Percentiles rank a stretch among this genome's conserved stretches.
Conservation (phyloP, 257 asterid species). For the Leonotis leonurus region DNA sequence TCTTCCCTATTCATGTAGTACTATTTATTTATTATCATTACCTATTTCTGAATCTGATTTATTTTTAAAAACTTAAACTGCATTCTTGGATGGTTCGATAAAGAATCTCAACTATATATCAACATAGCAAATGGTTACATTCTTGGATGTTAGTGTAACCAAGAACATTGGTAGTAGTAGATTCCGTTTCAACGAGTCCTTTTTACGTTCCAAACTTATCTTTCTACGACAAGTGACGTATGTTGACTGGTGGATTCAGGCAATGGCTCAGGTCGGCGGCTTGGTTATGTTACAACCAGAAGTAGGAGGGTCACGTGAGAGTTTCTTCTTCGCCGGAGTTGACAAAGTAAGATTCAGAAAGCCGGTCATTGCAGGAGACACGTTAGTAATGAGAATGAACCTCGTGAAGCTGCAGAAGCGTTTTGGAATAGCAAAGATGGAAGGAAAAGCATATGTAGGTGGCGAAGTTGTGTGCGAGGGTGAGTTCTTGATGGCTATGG, state of each 20-base stretch:
- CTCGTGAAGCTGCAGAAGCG: slow-evolving; percentile 75
- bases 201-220: not conserved
- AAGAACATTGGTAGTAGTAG: not conserved
- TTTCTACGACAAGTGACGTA: too few relatives aligned
- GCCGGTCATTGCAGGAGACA: slow-evolving; percentile 84
- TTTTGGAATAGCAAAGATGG: slow-evolving; percentile 90
- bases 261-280: slow-evolving; percentile 98
- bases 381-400: slow-evolving; percentile 83
- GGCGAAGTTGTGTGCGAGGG: slow-evolving; percentile 91
- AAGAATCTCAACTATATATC: not conserved
- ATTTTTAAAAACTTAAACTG: too few relatives aligned
- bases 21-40: too few relatives aligned
- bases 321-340: slow-evolving; percentile 84
- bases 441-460: slow-evolving; percentile 87
- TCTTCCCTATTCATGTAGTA: not conserved
- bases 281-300: slow-evolving; percentile 83
- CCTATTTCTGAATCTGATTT: too few relatives aligned
- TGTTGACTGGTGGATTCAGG: slow-evolving; percentile 38
- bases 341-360: slow-evolving; percentile 89
- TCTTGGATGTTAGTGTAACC: not conserved
- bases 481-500: slow-evolving; percentile 86
- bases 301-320: slow-evolving; percentile 73
- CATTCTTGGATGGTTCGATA: too few relatives aligned
- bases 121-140: not conserved
- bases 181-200: not conserved